A percentile compares a stretch with the other conserved stretches of the same genome.
phyloP scores from a whole-genome alignment of 495 filamentous ascomycete genomes.

The Cairneyella variabilis region DNA sequence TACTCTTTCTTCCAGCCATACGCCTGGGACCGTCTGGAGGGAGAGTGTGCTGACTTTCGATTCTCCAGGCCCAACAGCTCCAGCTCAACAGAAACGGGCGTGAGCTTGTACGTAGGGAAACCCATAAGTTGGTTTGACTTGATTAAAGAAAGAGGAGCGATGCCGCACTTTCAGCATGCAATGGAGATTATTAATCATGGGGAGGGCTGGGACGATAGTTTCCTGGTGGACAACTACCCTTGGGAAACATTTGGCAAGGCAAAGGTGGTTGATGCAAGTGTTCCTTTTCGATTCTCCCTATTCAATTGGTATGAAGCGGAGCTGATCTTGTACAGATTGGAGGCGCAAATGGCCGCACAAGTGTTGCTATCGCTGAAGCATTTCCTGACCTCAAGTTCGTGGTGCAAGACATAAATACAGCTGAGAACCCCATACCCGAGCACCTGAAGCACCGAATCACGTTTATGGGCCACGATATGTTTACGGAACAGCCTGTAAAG shows the following conservation, averaged over 20 bases:
- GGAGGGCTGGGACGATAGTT: constrained; percentile 6
- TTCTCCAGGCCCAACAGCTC: constrained; percentile 23
- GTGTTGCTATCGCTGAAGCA: constrained; percentile 25
- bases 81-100: constrained; percentile 23
- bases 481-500: constrained; percentile 41
- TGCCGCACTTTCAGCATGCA: constrained; percentile 1
- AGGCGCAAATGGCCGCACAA: constrained; percentile 28
- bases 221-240: constrained; percentile 26
- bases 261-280: constrained; percentile 29
- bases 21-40: too few relatives aligned
- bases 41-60: too few relatives aligned
- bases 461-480: constrained; percentile 47
- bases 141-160: neutral
- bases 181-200: constrained; percentile 18
- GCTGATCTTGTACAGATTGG: constrained; percentile 28
- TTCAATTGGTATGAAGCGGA: too few relatives aligned
- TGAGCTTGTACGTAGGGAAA: constrained; percentile 8
- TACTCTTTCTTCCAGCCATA: too few relatives aligned
- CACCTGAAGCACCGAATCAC: constrained; percentile 34
- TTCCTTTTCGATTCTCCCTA: neutral
- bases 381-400: constrained; percentile 30
- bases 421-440: constrained; percentile 25
- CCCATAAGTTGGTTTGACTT: neutral
- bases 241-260: constrained; percentile 29
- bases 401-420: constrained; percentile 35